Conservation (phyloP, 1,284 basidiomycete genomes). For the Fomes fomentarius region DNA sequence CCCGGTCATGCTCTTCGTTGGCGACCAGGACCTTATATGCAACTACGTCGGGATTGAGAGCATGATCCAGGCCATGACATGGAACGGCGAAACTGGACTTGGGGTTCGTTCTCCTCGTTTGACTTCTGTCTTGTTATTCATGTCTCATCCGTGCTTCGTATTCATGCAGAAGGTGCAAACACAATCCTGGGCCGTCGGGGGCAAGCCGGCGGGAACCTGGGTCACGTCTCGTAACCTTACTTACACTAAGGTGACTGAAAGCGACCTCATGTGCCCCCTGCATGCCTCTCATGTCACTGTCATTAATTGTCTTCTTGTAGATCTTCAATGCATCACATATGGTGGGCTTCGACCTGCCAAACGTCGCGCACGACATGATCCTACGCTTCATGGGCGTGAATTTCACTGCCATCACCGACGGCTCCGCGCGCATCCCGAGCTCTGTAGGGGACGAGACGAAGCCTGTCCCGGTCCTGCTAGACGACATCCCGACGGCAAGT, state of each 20-base stretch:
- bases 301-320: slow-evolving; percentile 37
- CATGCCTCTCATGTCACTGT: not conserved
- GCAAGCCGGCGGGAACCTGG: slow-evolving; percentile 87
- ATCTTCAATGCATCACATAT: slow-evolving; percentile 92
- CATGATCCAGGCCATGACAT: slow-evolving; percentile 82
- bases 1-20: slow-evolving; percentile 90
- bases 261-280: not conserved
- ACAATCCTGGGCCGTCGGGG: slow-evolving; percentile 83
- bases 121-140: no score
- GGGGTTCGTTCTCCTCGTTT: slow-evolving; percentile 80
- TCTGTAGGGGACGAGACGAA: slow-evolving; percentile 72
- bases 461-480: slow-evolving; percentile 54
- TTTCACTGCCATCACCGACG: slow-evolving; percentile 78
- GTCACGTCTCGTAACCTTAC: slow-evolving; percentile 86
- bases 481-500: slow-evolving; percentile 40
- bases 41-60: slow-evolving; percentile 92
- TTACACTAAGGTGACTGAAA: slow-evolving; percentile 92
- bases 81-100: slow-evolving; percentile 87
- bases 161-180: slow-evolving; percentile 66
- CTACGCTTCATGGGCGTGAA: slow-evolving; percentile 93
- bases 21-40: slow-evolving; percentile 96
- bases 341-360: slow-evolving; percentile 91
- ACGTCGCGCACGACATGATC: slow-evolving; percentile 96
- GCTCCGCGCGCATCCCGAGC: slow-evolving; percentile 76
- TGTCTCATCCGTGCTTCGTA: no score